phyloP scores from a whole-genome alignment of 2,329 filamentous ascomycete genomes.

The Sclerotinia sclerotiorum region DNA sequence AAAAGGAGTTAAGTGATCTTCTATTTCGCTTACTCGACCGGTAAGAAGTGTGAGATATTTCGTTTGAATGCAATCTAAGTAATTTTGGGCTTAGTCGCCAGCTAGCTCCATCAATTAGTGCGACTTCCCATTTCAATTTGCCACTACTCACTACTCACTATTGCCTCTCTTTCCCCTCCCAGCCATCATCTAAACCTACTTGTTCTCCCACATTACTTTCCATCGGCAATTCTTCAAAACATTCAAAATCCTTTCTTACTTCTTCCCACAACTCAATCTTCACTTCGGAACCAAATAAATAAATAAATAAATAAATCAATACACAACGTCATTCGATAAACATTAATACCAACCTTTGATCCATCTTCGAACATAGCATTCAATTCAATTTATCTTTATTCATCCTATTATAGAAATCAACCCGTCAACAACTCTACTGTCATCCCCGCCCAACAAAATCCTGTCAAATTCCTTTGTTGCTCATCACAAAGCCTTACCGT shows the following conservation, averaged over 20 bases:
- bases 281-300: not conserved
- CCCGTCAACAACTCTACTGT: not conserved
- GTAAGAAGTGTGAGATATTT: not conserved
- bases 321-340: not conserved
- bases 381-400: not conserved
- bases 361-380: not conserved
- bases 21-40: not conserved
- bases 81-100: not conserved
- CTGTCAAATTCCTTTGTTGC: conserved; percentile 20
- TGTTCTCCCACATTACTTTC: conserved; percentile 20
- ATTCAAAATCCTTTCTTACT: not conserved
- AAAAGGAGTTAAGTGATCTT: not conserved
- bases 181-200: conserved; percentile 16
- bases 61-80: not conserved
- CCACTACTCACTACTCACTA: not conserved
- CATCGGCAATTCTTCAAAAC: conserved; percentile 1
- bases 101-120: not conserved
- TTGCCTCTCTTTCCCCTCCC: not conserved
- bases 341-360: not conserved
- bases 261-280: not conserved
- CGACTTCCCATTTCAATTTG: conserved; percentile 8
- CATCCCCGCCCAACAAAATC: not conserved
- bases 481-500: conserved; percentile 18
- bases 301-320: too few relatives aligned
- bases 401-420: conserved; percentile 3